Evolutionary conservation across 2,329 filamentous ascomycete genomes (phyloP).

Genomic region (Cladosporium sp.): DNA sequence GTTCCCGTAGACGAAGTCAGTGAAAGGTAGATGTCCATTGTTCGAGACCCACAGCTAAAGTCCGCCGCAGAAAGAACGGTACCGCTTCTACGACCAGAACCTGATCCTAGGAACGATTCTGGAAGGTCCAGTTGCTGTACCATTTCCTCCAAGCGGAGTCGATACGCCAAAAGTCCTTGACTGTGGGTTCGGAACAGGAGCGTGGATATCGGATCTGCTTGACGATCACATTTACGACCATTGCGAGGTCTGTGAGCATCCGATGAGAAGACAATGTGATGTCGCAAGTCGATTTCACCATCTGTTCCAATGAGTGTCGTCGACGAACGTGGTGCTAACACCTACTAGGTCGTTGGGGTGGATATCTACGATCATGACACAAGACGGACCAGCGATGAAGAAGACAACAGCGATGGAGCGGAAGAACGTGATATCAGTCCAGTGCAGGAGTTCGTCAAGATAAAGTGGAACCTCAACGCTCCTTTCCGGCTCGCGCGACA

Average conservation of each 20-base stretch:
- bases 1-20: slow-evolving; percentile 1
- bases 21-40: too few relatives aligned
- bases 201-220: not conserved
- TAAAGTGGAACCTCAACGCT: not conserved
- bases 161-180: not conserved
- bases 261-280: not conserved
- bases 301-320: not conserved
- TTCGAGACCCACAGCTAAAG: too few relatives aligned
- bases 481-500: not conserved
- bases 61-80: not conserved
- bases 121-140: too few relatives aligned
- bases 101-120: not conserved
- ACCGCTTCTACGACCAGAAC: not conserved
- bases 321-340: not conserved
- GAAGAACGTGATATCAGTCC: not conserved
- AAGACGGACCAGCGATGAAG: not conserved
- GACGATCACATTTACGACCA: not conserved
- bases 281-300: not conserved
- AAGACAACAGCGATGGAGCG: too few relatives aligned
- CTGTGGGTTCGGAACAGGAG: not conserved
- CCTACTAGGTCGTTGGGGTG: not conserved
- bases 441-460: not conserved
- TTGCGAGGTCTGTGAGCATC: not conserved
- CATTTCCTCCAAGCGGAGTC: not conserved
- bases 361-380: not conserved